phyloP scores from a whole-genome alignment of 306 rosid genomes.

The Sicyos baderoa region DNA sequence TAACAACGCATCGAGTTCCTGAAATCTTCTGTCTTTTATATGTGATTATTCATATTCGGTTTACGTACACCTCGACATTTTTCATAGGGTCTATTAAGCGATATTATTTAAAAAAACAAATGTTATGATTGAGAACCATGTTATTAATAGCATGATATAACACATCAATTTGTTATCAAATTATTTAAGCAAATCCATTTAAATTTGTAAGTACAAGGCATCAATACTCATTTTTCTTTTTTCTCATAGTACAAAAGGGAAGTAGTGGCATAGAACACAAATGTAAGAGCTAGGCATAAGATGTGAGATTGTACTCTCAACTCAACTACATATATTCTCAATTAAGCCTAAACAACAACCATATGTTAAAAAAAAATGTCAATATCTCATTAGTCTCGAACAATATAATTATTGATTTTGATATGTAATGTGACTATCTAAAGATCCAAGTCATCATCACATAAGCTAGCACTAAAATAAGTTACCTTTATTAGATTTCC shows the following conservation, averaged over 20 bases:
- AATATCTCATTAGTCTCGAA: neutral
- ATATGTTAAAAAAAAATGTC: neutral
- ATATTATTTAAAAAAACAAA: too few relatives aligned
- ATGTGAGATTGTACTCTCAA: neutral
- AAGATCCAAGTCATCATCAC: neutral
- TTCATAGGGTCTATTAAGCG: too few relatives aligned
- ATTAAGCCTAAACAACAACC: neutral
- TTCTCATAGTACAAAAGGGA: neutral
- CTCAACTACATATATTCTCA: slow-evolving; percentile 5
- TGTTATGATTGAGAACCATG: neutral
- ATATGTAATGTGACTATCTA: neutral
- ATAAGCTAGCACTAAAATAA: neutral
- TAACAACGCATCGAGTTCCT: neutral
- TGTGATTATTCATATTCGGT: too few relatives aligned
- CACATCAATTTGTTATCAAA: neutral
- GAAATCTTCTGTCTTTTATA: too few relatives aligned
- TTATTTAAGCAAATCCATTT: neutral
- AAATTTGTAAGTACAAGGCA: neutral
- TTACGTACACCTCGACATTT: too few relatives aligned
- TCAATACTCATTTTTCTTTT: neutral
- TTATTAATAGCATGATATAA: neutral
- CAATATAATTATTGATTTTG: neutral
- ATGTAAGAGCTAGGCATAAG: neutral
- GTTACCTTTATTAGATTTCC: neutral
- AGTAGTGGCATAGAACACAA: neutral